Percentiles rank a stretch among this genome's conserved stretches.
Evolutionary conservation across 1,284 basidiomycete species (phyloP).

Genomic region (Microbotryum violaceum): DNA sequence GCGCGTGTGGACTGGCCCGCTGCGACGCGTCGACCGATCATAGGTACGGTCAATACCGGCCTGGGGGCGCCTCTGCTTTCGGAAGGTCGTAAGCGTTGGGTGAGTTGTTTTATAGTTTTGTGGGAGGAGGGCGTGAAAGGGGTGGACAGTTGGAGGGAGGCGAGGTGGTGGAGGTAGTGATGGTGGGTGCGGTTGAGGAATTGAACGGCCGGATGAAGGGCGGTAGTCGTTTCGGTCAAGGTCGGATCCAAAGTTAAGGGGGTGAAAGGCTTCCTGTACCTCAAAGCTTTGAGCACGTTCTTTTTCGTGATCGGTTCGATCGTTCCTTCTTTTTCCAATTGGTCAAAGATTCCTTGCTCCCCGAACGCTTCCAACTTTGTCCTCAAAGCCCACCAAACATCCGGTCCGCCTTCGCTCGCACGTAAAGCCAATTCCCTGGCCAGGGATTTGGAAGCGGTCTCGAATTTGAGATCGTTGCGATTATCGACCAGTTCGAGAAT

Average conservation of each 20-base stretch:
- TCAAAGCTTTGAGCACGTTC: slow-evolving; percentile 26
- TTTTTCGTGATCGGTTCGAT: slow-evolving; percentile 17
- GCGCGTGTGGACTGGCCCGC: slow-evolving; percentile 20
- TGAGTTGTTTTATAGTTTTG: slow-evolving; percentile 20
- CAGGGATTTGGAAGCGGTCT: slow-evolving; percentile 72
- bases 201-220: slow-evolving; percentile 11
- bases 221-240: neutral
- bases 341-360: neutral
- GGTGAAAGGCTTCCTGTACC: slow-evolving; percentile 6
- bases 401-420: slow-evolving; percentile 4
- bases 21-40: slow-evolving; percentile 4
- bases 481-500: slow-evolving; percentile 92
- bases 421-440: slow-evolving; percentile 56
- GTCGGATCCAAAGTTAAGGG: neutral
- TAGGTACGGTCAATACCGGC: slow-evolving; percentile 24
- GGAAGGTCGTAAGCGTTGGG: slow-evolving; percentile 13
- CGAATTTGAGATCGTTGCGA: slow-evolving; percentile 76
- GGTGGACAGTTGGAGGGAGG: slow-evolving; percentile 19
- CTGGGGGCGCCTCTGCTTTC: slow-evolving; percentile 17
- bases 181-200: slow-evolving; percentile 32
- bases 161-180: slow-evolving; percentile 31
- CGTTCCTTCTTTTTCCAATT: neutral
- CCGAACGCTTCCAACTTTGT: slow-evolving; percentile 5
- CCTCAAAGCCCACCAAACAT: slow-evolving; percentile 12
- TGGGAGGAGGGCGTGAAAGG: slow-evolving; percentile 6